A percentile compares a stretch with the other conserved stretches of the same genome.
phyloP scores from a whole-genome alignment of 345 rosid species.

The Adansonia digitata region DNA sequence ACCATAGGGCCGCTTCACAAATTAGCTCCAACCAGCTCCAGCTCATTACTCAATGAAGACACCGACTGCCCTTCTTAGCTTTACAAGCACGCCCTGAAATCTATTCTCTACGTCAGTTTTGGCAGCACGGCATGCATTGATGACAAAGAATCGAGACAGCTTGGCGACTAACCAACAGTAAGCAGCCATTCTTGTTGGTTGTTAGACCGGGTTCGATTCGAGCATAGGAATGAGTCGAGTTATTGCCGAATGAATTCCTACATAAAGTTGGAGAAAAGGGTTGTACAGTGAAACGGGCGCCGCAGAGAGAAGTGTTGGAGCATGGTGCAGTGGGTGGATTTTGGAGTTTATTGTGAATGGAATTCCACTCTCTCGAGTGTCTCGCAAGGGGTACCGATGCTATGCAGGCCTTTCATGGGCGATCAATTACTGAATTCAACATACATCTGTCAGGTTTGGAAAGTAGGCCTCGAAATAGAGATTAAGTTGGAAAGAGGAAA shows the following conservation, averaged over 20 bases:
- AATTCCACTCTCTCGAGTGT: conserved; percentile 33
- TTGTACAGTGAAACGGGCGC: neutral
- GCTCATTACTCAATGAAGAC: conserved; percentile 25
- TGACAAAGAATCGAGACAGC: conserved; percentile 6
- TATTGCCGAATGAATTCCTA: neutral
- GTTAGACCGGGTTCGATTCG: neutral
- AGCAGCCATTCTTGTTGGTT: too few relatives aligned
- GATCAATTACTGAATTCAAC: conserved; percentile 15
- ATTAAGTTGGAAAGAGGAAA: too few relatives aligned
- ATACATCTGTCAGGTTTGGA: too few relatives aligned
- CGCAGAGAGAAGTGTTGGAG: neutral
- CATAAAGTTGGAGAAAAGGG: neutral
- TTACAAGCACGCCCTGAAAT: conserved; percentile 19
- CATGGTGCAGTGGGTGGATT: too few relatives aligned
- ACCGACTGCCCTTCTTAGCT: conserved; percentile 30
- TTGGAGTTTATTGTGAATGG: conserved; percentile 29
- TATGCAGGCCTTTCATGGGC: conserved; percentile 29
- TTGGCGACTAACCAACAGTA: neutral
- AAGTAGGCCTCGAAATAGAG: too few relatives aligned
- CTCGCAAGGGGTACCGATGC: conserved; percentile 32
- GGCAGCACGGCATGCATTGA: neutral
- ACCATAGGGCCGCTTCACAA: conserved; percentile 32
- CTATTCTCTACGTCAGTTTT: conserved; percentile 20
- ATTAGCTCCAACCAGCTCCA: conserved; percentile 15
- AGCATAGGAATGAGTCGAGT: conserved; percentile 17